Base-by-base conservation (phyloP, 306 rosid genomes). In the Dryas octopetala region DNA sequence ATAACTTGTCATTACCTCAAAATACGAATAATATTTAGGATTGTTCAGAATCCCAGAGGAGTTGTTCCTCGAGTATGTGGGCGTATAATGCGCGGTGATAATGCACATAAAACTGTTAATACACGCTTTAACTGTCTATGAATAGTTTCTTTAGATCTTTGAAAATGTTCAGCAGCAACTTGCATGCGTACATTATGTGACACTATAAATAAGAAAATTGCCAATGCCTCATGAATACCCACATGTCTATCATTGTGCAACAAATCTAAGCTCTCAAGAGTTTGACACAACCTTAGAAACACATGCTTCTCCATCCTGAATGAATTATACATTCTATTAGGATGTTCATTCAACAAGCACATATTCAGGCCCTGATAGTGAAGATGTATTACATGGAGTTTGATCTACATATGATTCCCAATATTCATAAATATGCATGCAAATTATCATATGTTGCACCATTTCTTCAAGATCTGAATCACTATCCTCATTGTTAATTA, bases 301-400 rank as follows among this genome's bases (percentile, higher is more conserved):
- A 46, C 51, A 9, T 17, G 6, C 9, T 47, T 9, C 17, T 49
- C 16, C 59, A 26, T 12, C 26, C 1, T 48, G 28, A 69, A 50
- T 4, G 28, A 69, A 26, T 69, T 12, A 28, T 26, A 69, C 15
- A 69, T 69, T 13, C 49, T 69, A 15, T 52, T 0, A 5, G 32
- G 48, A 52, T 69, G 49, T 52, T 16, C 62, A 51, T 69, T 52
- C 44, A 51, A 51, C 43, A 69, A 52, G 43, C 14, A 69, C 13
- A 38, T 28, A 52, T 28, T 69, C 62, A 32, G 3, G 28, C 6
- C 73, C 3, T n/a, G 46, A 17, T 43, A 16, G 7, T 2, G 16
- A 23, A 4, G 9, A 14, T 13, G 19, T 67, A 10, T n/a, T 4
- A 67, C 71, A 67, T 6, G 9, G 17, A 43, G 13, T 58, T 8